These are phyloP conservation scores for Geosmithia putterillii DNA, from an alignment of 2,329 filamentous ascomycete species.

Conservation along the genomic window DNA sequence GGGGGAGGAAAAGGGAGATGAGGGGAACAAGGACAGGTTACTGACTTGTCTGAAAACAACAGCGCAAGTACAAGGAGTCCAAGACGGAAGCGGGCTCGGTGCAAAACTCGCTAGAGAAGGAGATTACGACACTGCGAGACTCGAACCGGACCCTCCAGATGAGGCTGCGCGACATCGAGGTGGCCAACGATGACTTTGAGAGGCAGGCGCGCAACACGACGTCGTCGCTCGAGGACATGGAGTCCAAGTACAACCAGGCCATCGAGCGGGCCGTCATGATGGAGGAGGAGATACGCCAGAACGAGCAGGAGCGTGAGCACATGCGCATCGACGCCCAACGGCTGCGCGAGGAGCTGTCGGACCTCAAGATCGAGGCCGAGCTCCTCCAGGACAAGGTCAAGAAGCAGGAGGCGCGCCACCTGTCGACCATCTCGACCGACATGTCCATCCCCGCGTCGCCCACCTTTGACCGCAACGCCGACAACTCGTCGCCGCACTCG, in stretches of 20 bases:
- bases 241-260: conserved; percentile 90
- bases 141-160: conserved; percentile 70
- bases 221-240: conserved; percentile 90
- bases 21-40: not conserved
- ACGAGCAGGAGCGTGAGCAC: conserved; percentile 82
- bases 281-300: conserved; percentile 85
- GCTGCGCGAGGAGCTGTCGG: conserved; percentile 78
- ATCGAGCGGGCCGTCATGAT: conserved; percentile 88
- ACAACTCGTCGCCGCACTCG: conserved; percentile 59
- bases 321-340: conserved; percentile 86
- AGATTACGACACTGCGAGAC: conserved; percentile 85
- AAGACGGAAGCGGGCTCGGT: conserved; percentile 77
- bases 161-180: conserved; percentile 85
- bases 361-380: conserved; percentile 89
- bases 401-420: conserved; percentile 48
- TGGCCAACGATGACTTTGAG: conserved; percentile 97
- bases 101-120: conserved; percentile 82
- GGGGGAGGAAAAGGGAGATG: not conserved
- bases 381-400: conserved; percentile 90
- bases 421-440: conserved; percentile 48
- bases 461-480: conserved; percentile 58
- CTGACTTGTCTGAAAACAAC: conserved; percentile 1
- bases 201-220: conserved; percentile 90
- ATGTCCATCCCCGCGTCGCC: conserved; percentile 56
- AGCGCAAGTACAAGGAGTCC: conserved; percentile 94